These are phyloP conservation scores for Mycena amicta DNA, from an alignment of 768 basidiomycete species.

Conservation along the genomic window DNA sequence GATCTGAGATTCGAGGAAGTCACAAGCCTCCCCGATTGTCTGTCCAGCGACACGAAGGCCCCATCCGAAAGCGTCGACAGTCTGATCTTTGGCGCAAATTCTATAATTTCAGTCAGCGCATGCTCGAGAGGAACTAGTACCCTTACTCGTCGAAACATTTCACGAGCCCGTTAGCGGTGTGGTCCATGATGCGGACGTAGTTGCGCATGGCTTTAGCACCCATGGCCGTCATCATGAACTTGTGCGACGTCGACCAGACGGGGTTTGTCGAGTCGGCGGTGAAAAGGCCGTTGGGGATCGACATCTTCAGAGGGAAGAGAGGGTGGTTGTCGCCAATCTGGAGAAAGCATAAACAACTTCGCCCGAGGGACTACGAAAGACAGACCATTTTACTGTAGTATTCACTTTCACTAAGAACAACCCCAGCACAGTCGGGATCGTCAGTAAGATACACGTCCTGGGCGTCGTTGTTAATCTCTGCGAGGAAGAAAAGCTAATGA, in stretches of 20 bases:
- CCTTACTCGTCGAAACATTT: conserved; percentile 11
- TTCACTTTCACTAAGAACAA: conserved; percentile 16
- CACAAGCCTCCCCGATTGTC: conserved; percentile 21
- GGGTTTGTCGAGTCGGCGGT: conserved; percentile 18
- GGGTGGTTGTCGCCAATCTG: conserved; percentile 17
- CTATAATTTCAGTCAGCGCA: background rate
- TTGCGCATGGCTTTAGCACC: conserved; percentile 18
- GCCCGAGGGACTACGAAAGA: background rate
- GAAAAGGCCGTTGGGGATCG: conserved; percentile 17
- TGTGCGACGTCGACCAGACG: conserved; percentile 13
- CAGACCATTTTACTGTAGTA: conserved; percentile 12
- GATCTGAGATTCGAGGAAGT: no score
- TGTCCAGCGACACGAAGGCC: conserved; percentile 13
- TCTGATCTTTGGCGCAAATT: conserved; percentile 4
- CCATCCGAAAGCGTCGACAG: conserved; percentile 14
- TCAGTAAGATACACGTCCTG: conserved; percentile 17
- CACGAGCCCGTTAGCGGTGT: conserved; percentile 10
- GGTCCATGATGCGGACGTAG: conserved; percentile 19
- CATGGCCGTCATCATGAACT: conserved; percentile 24
- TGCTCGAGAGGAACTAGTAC: background rate
- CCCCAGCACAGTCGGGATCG: conserved; percentile 16
- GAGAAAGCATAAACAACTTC: background rate
- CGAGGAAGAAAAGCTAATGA: background rate
- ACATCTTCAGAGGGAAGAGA: conserved; percentile 14
- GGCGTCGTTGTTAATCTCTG: background rate